Evolutionary conservation across 2,329 filamentous ascomycete genomes (phyloP), one percentile per base, ranked within the genome.

Genomic region (Ceratocystis colombiana): DNA sequence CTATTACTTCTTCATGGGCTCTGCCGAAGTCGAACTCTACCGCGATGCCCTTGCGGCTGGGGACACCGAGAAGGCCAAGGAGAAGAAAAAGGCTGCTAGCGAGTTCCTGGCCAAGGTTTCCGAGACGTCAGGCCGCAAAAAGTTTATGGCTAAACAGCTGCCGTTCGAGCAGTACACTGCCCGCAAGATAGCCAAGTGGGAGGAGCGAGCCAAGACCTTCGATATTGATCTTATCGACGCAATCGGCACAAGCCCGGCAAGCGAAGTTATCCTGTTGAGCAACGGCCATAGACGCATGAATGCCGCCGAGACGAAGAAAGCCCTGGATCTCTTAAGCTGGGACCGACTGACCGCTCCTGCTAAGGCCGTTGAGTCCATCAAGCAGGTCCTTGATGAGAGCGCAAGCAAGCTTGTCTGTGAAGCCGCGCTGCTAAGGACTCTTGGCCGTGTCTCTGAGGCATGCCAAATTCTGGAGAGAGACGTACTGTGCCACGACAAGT

Each of bases 261-360:
- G 91, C 71, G 94, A 97, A 77, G 96, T 97, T 88, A 86, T 88
- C 12, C 96, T 93, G 74, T 85, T 97, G 71, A 97, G 92, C 92
- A 92, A 90, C 72, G 93, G 92, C 0, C 85, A 84, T 71, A 93
- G 89, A 75, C 85, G 90, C 65, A 95, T 96, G 89, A 79, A 82
- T 1, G 71, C 76, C 0, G 76, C 77, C 0, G 83, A 93, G 68
- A 78, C 96, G 15, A 78, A 87, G 61, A 76, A 79, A 53, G 89
- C 85, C 0, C 73, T 90, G 46, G 75, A 73, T 0, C 81, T 82
- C n/a, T 76, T 96, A 10, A 77, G 79, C 0, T 96, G 83, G 83
- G 76, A 78, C 25, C 75, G 90, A 76, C 86, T 84, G 61, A 84
- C 83, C 0, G 77, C 76, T 5, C 69, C 74, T 3, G 22, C 20